Percentiles rank a stretch among this genome's conserved stretches.
Conservation (phyloP, 1,284 basidiomycete species). For the Ceratorhiza oryzae-sativae region DNA sequence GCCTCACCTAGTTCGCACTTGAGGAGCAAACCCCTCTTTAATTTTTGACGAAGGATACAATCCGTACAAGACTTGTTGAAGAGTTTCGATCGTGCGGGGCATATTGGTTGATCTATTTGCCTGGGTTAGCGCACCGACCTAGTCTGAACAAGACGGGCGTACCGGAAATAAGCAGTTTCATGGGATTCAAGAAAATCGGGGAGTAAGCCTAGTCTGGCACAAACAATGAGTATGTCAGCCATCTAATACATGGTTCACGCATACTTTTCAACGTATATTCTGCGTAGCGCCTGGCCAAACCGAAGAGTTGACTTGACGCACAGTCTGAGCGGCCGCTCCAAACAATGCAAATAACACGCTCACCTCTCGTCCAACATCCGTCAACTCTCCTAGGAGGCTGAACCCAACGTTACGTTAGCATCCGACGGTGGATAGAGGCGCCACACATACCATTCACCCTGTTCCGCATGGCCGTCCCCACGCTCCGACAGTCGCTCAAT, state of each 20-base stretch:
- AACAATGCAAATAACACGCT: conserved; percentile 36
- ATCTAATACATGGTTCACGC: conserved; percentile 41
- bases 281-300: conserved; percentile 67
- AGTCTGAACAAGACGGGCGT: conserved; percentile 10
- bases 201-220: conserved; percentile 66
- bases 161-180: conserved; percentile 69
- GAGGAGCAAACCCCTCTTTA: conserved; percentile 56
- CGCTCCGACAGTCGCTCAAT: conserved; percentile 63
- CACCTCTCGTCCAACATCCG: conserved; percentile 76
- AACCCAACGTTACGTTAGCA: conserved; percentile 46
- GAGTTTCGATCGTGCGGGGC: conserved; percentile 76
- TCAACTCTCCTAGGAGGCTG: conserved; percentile 76
- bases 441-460: conserved; percentile 67
- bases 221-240: not conserved
- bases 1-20: conserved; percentile 63
- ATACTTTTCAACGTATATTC: conserved; percentile 74
- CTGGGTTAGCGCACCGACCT: not conserved
- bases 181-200: conserved; percentile 60
- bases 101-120: conserved; percentile 73
- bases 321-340: conserved; percentile 35
- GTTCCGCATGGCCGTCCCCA: conserved; percentile 59
- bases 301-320: conserved; percentile 67
- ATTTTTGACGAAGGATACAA: conserved; percentile 68
- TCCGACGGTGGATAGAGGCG: not conserved
- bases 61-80: conserved; percentile 76